Evolutionary conservation across 768 basidiomycete species (phyloP), one percentile per base, ranked within the genome.

Genomic region (Suillus lakei): DNA sequence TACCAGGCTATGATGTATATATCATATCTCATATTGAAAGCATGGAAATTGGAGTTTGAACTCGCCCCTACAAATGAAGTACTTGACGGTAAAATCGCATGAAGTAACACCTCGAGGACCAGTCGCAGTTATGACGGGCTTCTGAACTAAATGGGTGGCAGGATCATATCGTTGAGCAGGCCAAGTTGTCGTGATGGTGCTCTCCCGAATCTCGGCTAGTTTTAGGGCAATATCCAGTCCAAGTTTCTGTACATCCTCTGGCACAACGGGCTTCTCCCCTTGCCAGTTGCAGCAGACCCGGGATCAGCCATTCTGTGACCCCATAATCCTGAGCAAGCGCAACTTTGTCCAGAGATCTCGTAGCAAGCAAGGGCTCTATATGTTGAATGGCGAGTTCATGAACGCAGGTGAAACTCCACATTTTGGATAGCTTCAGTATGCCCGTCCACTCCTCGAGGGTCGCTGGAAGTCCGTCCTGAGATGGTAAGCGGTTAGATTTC

Each of bases 361-460:
- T 12, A 23, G 56, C 38, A 28, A 38, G 26, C 16, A 58, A n/a
- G 21, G 41, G 58, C 32, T 23, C 50, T 61, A 84, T 69, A 2
- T 68, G 63, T 5, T 73, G 18, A 18, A 80, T 70, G 5, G 79
- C 79, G 41, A 71, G 64, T 21, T 67, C 61, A 38, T 79, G 73
- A 36, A 82, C 58, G 16, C 64, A 56, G 23, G 71, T 65, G 59
- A 80, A 80, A 48, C 71, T 69, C 79, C 82, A 83, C 70, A 79
- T 77, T 7, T 69, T 76, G 7, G 82, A 70, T 28, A 83, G 69
- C 66, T 79, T 79, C n/a, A 81, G 68, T 26, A 80, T 74, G 0
- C 78, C 74, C 18, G 77, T 67, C 84, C 82, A 83, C 59, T 74
- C 73, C 8, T 74, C 72, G 54, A 63, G 64, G 23, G 60, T 64